Base-by-base conservation (phyloP, 306 rosid species). In the Hippophae rhamnoides region DNA sequence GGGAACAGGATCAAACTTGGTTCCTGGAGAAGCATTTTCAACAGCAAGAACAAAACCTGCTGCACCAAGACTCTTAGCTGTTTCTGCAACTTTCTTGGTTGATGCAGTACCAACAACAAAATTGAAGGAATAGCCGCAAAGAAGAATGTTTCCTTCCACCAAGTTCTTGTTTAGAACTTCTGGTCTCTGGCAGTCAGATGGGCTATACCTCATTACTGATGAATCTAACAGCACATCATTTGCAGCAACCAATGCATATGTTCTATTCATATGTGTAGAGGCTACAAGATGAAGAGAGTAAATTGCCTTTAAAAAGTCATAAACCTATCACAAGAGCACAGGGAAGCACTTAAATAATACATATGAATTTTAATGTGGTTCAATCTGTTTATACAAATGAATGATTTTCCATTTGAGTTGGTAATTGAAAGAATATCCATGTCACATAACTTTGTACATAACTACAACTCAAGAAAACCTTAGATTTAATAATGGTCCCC, bases 81-180 rank as follows among this genome's bases (percentile, higher is more conserved):
- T 89, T 80, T 86, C 84, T 10, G 94, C 79, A 57, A 86, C 99
- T 78, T 89, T 93, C 62, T 82, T 88, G 47, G 86, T 43, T 51
- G 99, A 93, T 60, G 99, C 93, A 50, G 99, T 53, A 60, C 97
- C 97, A 48, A 43, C 78, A 65, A 89, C 87, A 70, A 93, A 93
- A 79, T 89, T 89, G 79, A 86, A 93, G 63, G 99, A 93, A 81
- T 93, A 93, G 71, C 99, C 99, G 77, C 99, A 93, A 7, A 93
- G 94, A 77, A 93, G 94, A 77, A 93, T 85, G 62, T 86, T 93
- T 40, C 99, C 99, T 81, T 84, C 78, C 66, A 93, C 82, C 80
- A 89, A 77, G 41, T 81, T 80, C 81, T 93, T 89, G 74, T 89
- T 93, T 60, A 93, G 74, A 76, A 89, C 78, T 65, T 93, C 99